phyloP scores from a whole-genome alignment of 2,329 filamentous ascomycete genomes.

The Dothistroma pini region DNA sequence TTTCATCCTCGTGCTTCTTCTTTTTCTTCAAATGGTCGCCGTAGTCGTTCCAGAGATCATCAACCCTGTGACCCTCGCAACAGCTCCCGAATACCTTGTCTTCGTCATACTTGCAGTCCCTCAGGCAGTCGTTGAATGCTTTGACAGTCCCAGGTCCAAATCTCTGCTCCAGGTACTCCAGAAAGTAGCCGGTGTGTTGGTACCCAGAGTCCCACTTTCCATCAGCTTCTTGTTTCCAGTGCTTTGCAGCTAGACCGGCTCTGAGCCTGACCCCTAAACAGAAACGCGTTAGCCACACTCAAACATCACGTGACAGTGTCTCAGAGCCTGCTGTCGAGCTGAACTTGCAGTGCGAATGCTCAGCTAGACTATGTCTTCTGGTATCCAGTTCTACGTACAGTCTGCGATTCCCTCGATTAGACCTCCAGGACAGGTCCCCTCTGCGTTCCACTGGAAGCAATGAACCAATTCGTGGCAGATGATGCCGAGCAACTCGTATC shows the following conservation, averaged over 20 bases:
- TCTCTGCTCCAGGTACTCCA: constrained; percentile 74
- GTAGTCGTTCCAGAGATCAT: constrained; percentile 74
- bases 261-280: constrained; percentile 63
- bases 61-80: constrained; percentile 55
- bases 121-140: constrained; percentile 63
- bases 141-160: constrained; percentile 52
- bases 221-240: constrained; percentile 65
- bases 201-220: constrained; percentile 85
- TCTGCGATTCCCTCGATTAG: constrained; percentile 90
- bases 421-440: constrained; percentile 57
- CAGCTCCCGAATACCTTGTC: constrained; percentile 36
- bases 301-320: no score
- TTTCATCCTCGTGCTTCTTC: constrained; percentile 19
- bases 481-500: constrained; percentile 70
- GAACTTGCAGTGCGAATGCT: no score
- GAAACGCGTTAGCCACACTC: no score
- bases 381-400: constrained; percentile 44
- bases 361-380: no score
- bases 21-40: constrained; percentile 45
- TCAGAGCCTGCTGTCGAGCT: no score
- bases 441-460: constrained; percentile 79
- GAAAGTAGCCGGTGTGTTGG: constrained; percentile 85
- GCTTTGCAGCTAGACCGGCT: constrained; percentile 68
- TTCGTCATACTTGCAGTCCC: constrained; percentile 61
- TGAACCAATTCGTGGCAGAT: constrained; percentile 92